Evolutionary conservation across 139 green algal genomes (phyloP), one percentile per base, ranked within the genome.

Genomic region (Coelastrella sp.): DNA sequence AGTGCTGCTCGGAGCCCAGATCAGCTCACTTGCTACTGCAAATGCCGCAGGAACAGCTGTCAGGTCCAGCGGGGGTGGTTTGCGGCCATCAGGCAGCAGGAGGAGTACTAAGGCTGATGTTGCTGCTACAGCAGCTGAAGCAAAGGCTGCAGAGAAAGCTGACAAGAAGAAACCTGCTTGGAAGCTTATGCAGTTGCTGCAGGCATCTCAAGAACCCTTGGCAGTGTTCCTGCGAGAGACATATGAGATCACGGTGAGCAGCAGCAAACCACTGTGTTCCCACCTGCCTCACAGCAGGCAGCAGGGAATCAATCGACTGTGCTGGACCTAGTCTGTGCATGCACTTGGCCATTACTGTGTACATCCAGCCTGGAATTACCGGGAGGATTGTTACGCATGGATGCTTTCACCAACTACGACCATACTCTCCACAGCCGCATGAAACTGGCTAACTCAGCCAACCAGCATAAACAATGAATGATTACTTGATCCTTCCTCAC

Each of bases 151-250:
- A 10, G 63, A 35, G 20, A 75, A 70, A 59, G 81, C 60, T 25
- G 60, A 70, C 15, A 86, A 86, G 81, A 86, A 86, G 81, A 68
- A 74, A 15, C 81, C 81, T 19, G 74, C 81, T 25, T 56, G 58
- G 17, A 86, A 86, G 59, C 56, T 86, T 22, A 17, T 58, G n/a
- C 58, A 86, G 59, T 59, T 86, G 81, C 81, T 86, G n/a, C 22
- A 63, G 11, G 58, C 61, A 19, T 74, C 58, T 8, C 20, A 86
- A 14, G 81, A 86, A 59, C 81, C 81, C 6, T 15, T 86, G 9
- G 81, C 81, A 57, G 81, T 86, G 59, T 86, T 86, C 59, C 81
- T 86, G 81, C 59, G 81, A 59, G 81, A 86, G 59, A 75, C 81
- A 56, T 86, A 86, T 24, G 81, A 86, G 9, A 25, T 86, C 10